Conservation (phyloP, 371 early-diverging fungal species). For the Rhizopus delemar region DNA sequence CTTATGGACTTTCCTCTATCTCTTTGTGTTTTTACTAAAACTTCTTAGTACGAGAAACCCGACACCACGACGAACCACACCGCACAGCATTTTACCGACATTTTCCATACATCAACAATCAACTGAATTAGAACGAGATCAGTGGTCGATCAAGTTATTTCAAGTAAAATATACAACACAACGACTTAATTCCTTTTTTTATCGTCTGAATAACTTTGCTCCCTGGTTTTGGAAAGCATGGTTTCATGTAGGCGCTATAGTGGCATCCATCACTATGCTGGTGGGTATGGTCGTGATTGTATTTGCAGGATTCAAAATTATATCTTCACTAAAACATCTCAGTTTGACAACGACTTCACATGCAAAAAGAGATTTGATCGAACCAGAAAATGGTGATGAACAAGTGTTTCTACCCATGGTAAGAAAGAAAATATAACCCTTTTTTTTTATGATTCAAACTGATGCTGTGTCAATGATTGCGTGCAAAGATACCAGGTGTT, state of each 20-base stretch:
- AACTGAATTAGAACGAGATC: conserved; percentile 24
- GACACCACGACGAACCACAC: conserved; percentile 3
- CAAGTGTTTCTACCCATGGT: conserved; percentile 67
- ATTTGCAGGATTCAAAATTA: conserved; percentile 50
- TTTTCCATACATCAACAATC: conserved; percentile 15
- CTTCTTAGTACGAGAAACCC: conserved; percentile 23
- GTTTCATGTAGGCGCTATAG: conserved; percentile 59
- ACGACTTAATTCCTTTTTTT: conserved; percentile 52
- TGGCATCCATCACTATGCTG: conserved; percentile 54
- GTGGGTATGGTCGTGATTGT: conserved; percentile 53
- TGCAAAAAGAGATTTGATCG: conserved; percentile 10
- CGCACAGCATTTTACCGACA: conserved; percentile 25
- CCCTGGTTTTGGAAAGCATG: conserved; percentile 64
- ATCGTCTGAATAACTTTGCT: conserved; percentile 37
- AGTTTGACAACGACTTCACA: background rate
- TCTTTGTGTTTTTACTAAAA: conserved; percentile 31
- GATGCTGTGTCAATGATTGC: background rate
- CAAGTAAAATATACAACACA: conserved; percentile 65
- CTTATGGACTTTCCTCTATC: conserved; percentile 42
- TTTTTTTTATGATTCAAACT: background rate
- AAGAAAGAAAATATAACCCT: conserved; percentile 9
- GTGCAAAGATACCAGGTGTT: conserved; percentile 74
- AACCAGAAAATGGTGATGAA: conserved; percentile 35
- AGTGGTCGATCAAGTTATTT: conserved; percentile 52
- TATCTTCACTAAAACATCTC: conserved; percentile 23